These are phyloP conservation scores for Blastocystis sp. DNA, from an alignment of 352 stramenopile species.

Conservation along the genomic window DNA sequence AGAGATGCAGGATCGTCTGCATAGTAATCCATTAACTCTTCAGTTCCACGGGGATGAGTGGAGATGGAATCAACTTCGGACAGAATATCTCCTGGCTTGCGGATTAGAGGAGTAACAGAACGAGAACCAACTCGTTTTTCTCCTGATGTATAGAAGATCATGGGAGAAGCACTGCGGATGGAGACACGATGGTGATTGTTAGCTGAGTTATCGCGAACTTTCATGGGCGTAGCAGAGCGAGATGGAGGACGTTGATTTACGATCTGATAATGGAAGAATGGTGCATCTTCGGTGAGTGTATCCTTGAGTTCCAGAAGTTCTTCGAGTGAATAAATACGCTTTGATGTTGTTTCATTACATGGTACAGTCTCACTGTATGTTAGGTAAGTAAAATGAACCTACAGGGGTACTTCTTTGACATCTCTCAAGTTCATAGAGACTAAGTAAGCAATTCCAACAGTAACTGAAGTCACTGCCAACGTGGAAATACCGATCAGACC, in stretches of 20 bases:
- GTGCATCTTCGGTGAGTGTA: background rate
- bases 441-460: background rate
- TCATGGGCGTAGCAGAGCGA: background rate
- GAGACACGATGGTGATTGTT: background rate
- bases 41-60: background rate
- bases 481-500: background rate
- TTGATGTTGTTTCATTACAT: background rate
- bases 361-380: background rate
- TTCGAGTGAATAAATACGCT: slow-evolving; percentile 11
- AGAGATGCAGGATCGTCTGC: slow-evolving; percentile 55
- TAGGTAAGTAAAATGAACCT: background rate
- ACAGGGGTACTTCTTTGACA: background rate
- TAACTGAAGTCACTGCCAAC: background rate
- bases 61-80: background rate
- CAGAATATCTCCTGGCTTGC: background rate
- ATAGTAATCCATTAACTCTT: slow-evolving; percentile 66
- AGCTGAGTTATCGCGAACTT: slow-evolving; percentile 1
- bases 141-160: slow-evolving; percentile 34
- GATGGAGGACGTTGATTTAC: background rate
- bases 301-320: background rate
- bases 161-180: slow-evolving; percentile 29
- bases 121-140: slow-evolving; percentile 17
- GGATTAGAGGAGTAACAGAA: slow-evolving; percentile 5
- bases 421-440: background rate
- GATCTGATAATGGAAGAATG: slow-evolving; percentile 4